Evolutionary conservation across 345 rosid genomes (phyloP), one percentile per base, ranked within the genome.

Genomic region (Moringa oleifera): DNA sequence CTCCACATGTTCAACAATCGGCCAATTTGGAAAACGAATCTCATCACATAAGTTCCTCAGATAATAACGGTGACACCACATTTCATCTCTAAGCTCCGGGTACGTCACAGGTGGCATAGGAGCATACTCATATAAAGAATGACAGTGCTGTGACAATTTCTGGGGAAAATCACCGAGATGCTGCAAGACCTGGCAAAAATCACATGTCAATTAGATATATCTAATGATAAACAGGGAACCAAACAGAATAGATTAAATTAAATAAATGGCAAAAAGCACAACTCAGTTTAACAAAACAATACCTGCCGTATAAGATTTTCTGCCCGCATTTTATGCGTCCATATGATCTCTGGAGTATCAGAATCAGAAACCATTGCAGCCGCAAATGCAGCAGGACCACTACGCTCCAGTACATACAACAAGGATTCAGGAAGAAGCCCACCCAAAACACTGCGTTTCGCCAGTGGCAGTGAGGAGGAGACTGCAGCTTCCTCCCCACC

Each of bases 401-500:
- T 90, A 45, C 99, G 99, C 79, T 94, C 97, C 73, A 94, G 74
- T 56, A 94, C 97, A 80, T 94, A 94, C 63, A 94, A 68, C 80
- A 94, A 85, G 57, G 99, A 94, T 68, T 85, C 99, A 9, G 99
- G 99, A 51, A 90, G 93, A 81, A 90, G 97, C 66, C 99, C 99
- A 79, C 99, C 99, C 80, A 94, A 80, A 62, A 88, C 99, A 53
- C 99, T 94, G 62, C 95, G 85, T 77, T 94, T 94, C 55, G 99
- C 99, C 58, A 94, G 87, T 62, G 97, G 97, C 68, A 94, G 70
- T 55, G 99, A 90, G 13, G 96, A 81, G 55, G 99, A 88, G 71
- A 94, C 95, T 71, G 99, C 95, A 72, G 99, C 99, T 77, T 94
- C 96, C 81, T 94, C 97, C 56, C 99, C 99, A 57, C 99, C 99